These are phyloP conservation scores for Capronia coronata DNA, from an alignment of 2,329 filamentous ascomycete species.

Conservation along the genomic window DNA sequence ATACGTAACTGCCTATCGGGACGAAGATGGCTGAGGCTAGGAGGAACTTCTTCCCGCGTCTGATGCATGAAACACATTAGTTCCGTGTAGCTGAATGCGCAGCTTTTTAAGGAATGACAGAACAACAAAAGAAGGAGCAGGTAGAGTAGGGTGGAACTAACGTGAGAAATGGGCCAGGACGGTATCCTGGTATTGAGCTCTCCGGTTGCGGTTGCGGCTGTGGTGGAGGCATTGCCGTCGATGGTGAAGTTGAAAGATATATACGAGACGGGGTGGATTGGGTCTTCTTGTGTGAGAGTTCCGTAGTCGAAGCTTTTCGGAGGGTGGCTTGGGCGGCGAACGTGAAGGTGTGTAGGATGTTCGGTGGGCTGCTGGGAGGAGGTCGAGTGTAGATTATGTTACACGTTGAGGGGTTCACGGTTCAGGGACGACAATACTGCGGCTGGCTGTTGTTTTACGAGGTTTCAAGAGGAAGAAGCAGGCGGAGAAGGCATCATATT, in stretches of 20 bases:
- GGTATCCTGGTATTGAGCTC: slow-evolving; percentile 24
- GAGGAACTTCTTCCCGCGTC: slow-evolving; percentile 18
- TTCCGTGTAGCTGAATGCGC: too few relatives aligned
- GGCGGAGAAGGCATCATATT: background rate
- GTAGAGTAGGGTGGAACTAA: slow-evolving; percentile 1
- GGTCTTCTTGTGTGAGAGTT: too few relatives aligned
- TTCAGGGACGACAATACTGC: too few relatives aligned
- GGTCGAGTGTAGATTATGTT: too few relatives aligned
- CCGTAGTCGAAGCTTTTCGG: too few relatives aligned
- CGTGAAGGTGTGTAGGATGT: background rate
- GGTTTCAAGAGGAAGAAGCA: background rate
- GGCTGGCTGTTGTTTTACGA: too few relatives aligned
- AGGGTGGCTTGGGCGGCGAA: background rate
- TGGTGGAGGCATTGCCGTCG: slow-evolving; percentile 10
- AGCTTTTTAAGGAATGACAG: too few relatives aligned
- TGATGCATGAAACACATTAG: background rate
- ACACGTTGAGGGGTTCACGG: too few relatives aligned
- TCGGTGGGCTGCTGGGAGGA: too few relatives aligned
- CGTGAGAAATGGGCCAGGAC: slow-evolving; percentile 17
- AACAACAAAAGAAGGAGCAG: background rate
- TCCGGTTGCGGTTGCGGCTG: slow-evolving; percentile 9
- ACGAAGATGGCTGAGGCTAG: slow-evolving; percentile 19
- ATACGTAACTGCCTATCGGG: slow-evolving; percentile 19
- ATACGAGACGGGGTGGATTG: too few relatives aligned
- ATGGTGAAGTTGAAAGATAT: background rate